phyloP scores from a whole-genome alignment of 306 rosid genomes.

The Citrullus mucosospermus region DNA sequence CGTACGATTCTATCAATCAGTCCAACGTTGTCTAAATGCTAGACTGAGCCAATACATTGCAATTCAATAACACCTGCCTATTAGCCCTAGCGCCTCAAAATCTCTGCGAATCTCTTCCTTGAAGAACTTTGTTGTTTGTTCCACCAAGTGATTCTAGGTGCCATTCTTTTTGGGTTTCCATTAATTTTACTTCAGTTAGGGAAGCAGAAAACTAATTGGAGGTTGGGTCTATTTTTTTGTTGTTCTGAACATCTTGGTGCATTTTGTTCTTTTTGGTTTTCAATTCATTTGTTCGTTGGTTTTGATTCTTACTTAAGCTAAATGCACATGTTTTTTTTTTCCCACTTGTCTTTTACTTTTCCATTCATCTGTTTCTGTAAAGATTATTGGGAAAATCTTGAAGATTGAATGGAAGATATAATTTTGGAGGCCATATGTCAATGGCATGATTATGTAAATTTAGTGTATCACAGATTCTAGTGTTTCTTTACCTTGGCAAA shows the following conservation, averaged over 20 bases:
- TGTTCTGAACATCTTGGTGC: background rate
- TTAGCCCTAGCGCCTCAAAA: constrained; percentile 7
- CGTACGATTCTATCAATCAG: background rate
- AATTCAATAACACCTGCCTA: background rate
- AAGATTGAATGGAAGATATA: background rate
- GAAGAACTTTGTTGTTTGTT: background rate
- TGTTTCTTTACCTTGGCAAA: background rate
- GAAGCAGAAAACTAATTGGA: background rate
- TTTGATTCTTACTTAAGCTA: background rate
- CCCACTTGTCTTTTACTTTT: background rate
- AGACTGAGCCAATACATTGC: background rate
- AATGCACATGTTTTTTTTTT: background rate
- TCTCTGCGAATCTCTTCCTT: background rate
- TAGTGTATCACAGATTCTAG: background rate
- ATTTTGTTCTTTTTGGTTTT: background rate
- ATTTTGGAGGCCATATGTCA: background rate
- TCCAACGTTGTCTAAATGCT: background rate
- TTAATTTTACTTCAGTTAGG: background rate
- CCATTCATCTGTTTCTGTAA: background rate
- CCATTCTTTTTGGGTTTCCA: background rate
- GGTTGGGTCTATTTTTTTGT: background rate
- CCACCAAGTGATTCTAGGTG: background rate
- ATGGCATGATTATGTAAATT: background rate
- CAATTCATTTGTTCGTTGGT: background rate
- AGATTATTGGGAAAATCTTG: background rate